Conservation (phyloP, 1,284 basidiomycete species). For the Microbotryum silenes-acaulis region DNA sequence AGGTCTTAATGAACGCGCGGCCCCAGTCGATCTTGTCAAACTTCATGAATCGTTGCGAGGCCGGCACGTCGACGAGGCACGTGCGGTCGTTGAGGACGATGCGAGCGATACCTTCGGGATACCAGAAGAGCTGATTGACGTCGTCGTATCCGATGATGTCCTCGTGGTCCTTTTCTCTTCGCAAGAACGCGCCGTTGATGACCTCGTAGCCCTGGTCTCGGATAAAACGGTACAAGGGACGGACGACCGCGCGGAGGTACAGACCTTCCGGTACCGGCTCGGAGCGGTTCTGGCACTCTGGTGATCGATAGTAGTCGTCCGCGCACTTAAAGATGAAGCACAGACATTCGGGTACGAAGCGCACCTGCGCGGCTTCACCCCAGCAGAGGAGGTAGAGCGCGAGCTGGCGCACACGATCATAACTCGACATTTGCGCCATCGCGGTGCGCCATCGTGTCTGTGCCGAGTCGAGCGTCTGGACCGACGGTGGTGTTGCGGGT, state of each 20-base stretch:
- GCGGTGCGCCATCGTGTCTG: constrained; percentile 91
- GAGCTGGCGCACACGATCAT: constrained; percentile 92
- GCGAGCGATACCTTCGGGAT: constrained; percentile 93
- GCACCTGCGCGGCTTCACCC: constrained; percentile 97
- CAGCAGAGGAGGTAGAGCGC: constrained; percentile 93
- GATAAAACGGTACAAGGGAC: constrained; percentile 95
- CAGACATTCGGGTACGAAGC: constrained; percentile 94
- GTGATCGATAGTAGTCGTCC: constrained; percentile 97
- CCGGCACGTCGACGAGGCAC: constrained; percentile 78
- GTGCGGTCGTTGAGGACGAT: constrained; percentile 82
- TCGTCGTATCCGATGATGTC: constrained; percentile 98
- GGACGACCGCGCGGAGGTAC: constrained; percentile 82
- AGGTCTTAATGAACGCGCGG: constrained; percentile 92
- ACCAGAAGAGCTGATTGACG: constrained; percentile 99
- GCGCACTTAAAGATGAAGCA: constrained; percentile 99
- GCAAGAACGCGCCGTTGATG: constrained; percentile 86
- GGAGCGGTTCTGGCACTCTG: constrained; percentile 91
- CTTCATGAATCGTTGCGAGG: constrained; percentile 85
- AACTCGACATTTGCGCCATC: constrained; percentile 98
- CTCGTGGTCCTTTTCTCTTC: constrained; percentile 87
- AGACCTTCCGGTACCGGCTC: constrained; percentile 93
- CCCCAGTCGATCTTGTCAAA: constrained; percentile 93
- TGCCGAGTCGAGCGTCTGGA: constrained; percentile 81
- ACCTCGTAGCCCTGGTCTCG: constrained; percentile 98
- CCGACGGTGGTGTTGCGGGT: constrained; percentile 53